These are phyloP conservation scores for Priceomyces haplophilus DNA, from an alignment of 805 yeast species.

Conservation along the genomic window DNA sequence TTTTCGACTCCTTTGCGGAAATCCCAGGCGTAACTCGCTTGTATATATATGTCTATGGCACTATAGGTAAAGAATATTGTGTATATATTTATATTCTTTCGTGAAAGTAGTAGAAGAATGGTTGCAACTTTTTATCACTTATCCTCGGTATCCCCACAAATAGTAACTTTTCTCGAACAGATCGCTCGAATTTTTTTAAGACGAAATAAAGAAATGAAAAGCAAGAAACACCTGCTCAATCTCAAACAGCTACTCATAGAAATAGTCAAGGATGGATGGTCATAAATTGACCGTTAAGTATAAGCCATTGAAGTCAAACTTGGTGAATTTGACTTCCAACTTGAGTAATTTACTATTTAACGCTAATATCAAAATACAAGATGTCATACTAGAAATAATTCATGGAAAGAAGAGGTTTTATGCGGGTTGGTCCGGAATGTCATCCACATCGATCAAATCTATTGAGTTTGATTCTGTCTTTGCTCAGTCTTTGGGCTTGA, in stretches of 20 bases:
- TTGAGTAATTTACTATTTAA: constrained; percentile 44
- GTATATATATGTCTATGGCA: background rate
- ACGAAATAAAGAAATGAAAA: background rate
- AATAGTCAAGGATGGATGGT: constrained; percentile 30
- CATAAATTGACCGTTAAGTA: constrained; percentile 26
- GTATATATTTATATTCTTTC: background rate
- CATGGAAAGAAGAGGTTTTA: constrained; percentile 27
- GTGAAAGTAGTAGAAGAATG: background rate
- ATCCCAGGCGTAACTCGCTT: too few relatives aligned
- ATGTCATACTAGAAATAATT: constrained; percentile 51
- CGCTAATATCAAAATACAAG: constrained; percentile 56
- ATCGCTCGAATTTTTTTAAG: background rate
- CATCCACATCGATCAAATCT: constrained; percentile 25
- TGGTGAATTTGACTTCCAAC: constrained; percentile 54
- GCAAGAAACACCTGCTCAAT: background rate
- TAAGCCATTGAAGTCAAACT: constrained; percentile 42
- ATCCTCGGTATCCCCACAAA: constrained; percentile 3
- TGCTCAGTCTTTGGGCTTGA: constrained; percentile 50
- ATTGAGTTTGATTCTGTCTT: constrained; percentile 68
- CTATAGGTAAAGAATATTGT: background rate
- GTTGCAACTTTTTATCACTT: background rate
- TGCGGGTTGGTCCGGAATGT: constrained; percentile 69
- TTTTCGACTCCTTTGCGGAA: too few relatives aligned
- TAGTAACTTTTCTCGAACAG: background rate
- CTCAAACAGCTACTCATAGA: background rate